Conservation (phyloP, 108 stramenopile genomes). For the Fragilaria radians region DNA sequence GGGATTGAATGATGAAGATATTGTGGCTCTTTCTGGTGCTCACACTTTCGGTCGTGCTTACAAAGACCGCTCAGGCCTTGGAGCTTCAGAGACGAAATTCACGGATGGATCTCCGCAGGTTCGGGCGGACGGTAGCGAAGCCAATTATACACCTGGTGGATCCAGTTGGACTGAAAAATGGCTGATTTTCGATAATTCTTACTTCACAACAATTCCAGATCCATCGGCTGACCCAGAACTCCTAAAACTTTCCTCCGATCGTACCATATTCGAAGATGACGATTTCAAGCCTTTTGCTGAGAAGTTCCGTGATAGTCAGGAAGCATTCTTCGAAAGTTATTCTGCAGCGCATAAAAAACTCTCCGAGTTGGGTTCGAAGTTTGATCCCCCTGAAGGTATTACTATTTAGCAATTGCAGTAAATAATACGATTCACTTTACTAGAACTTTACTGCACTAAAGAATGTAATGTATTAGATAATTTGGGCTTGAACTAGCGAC, state of each 20-base stretch:
- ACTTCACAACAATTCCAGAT: slow-evolving; percentile 52
- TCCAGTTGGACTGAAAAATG: slow-evolving; percentile 76
- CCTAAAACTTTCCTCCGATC: slow-evolving; percentile 74
- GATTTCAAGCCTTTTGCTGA: slow-evolving; percentile 63
- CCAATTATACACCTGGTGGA: slow-evolving; percentile 85
- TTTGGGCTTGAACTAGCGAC: slow-evolving; percentile 23
- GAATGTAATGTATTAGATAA: slow-evolving; percentile 15
- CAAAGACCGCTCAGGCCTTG: slow-evolving; percentile 56
- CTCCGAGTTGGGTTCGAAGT: slow-evolving; percentile 82
- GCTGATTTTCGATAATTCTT: slow-evolving; percentile 83
- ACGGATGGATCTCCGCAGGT: slow-evolving; percentile 85
- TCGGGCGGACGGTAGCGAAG: slow-evolving; percentile 75
- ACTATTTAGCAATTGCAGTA: slow-evolving; percentile 9
- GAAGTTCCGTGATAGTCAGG: slow-evolving; percentile 81
- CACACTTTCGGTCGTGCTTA: slow-evolving; percentile 79
- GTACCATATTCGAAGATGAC: slow-evolving; percentile 61
- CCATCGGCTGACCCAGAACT: slow-evolving; percentile 53
- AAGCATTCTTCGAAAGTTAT: slow-evolving; percentile 88
- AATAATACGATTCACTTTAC: not conserved
- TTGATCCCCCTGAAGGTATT: slow-evolving; percentile 53
- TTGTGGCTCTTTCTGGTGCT: slow-evolving; percentile 89
- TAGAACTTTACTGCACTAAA: not conserved
- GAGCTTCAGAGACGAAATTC: slow-evolving; percentile 86
- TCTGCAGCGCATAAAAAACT: slow-evolving; percentile 89
- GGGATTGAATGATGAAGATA: slow-evolving; percentile 92